Percentiles rank a stretch among this genome's conserved stretches.
Evolutionary conservation across 2,329 filamentous ascomycete genomes (phyloP).

Genomic region (Domatiomyces globalis): DNA sequence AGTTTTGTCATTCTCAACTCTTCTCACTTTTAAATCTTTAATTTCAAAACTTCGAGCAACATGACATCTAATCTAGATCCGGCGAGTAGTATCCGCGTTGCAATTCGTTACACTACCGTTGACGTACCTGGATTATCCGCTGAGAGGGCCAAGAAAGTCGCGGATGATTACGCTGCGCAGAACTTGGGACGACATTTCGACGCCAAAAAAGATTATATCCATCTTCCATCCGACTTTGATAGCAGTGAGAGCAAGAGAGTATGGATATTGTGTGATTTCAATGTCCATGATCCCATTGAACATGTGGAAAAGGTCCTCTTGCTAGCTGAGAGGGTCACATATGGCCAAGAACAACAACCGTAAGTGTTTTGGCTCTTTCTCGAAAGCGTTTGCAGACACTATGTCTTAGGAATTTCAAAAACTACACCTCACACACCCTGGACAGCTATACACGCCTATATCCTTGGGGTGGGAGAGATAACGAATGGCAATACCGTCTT

Average conservation of each 20-base stretch:
- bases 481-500: conserved; percentile 1
- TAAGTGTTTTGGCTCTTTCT: neutral
- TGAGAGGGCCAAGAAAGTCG: neutral
- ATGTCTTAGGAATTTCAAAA: neutral
- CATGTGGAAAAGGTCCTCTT: neutral
- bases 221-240: conserved; percentile 1
- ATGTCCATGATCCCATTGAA: neutral
- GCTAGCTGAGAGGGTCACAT: neutral
- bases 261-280: conserved; percentile 2
- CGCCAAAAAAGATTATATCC: neutral
- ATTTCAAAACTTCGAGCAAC: neutral
- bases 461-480: neutral
- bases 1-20: neutral
- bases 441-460: neutral
- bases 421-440: neutral
- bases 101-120: neutral
- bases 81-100: neutral
- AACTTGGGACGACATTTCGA: neutral
- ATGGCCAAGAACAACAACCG: neutral
- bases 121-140: neutral
- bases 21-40: neutral
- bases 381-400: neutral
- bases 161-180: neutral
- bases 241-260: neutral
- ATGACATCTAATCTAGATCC: neutral